phyloP scores from a whole-genome alignment of 257 asterid species.

The Solanum corneliomulleri region DNA sequence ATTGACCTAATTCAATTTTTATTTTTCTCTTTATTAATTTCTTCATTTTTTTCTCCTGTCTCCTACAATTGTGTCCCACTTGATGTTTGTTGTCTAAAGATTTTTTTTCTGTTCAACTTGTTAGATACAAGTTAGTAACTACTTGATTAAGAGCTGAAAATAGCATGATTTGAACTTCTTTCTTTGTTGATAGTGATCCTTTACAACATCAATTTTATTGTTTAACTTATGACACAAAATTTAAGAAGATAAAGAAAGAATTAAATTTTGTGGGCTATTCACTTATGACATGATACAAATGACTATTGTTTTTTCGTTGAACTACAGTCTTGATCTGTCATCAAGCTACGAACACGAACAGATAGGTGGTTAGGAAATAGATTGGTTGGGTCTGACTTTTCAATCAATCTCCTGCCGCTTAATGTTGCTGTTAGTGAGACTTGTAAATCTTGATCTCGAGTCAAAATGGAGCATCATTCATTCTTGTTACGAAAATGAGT shows the following conservation, averaged over 20 bases:
- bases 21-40: neutral
- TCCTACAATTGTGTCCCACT: neutral
- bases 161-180: neutral
- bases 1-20: neutral
- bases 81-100: neutral
- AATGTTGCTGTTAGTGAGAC: no score
- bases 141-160: neutral
- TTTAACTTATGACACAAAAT: neutral
- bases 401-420: no score
- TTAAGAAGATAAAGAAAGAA: no score
- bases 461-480: no score
- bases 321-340: no score
- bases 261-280: rapidly evolving
- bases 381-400: no score
- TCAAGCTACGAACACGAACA: no score
- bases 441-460: no score
- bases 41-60: neutral
- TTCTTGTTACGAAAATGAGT: no score
- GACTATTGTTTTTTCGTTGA: no score
- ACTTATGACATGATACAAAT: no score
- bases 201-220: neutral
- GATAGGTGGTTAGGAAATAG: no score
- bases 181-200: neutral
- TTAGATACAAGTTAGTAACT: neutral
- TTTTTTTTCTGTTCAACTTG: neutral